phyloP scores from a whole-genome alignment of 1,139 yeast genomes.

The Sugiyamaella castrensis region DNA sequence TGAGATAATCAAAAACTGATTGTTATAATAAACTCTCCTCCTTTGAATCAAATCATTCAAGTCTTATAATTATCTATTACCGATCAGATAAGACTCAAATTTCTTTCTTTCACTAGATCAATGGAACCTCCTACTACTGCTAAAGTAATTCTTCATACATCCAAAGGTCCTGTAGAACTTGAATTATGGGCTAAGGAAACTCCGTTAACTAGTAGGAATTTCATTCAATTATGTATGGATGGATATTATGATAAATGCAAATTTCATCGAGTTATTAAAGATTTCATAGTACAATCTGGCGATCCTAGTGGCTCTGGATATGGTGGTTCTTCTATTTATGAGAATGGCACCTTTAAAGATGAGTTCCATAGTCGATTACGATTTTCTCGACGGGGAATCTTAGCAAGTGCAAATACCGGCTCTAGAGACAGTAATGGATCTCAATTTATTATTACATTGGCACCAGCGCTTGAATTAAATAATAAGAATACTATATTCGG shows the following conservation, averaged over 20 bases:
- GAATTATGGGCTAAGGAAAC: constrained; percentile 73
- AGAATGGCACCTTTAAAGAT: constrained; percentile 36
- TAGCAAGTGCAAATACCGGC: constrained; percentile 49
- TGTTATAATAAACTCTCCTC: too few species aligned
- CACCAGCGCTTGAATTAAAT: constrained; percentile 44
- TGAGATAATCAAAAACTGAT: too few species aligned
- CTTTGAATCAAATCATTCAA: too few species aligned
- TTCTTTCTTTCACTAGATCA: constrained; percentile 7
- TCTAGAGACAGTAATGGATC: constrained; percentile 40
- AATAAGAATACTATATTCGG: constrained; percentile 59
- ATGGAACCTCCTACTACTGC: constrained; percentile 63
- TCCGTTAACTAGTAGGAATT: constrained; percentile 50
- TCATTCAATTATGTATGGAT: constrained; percentile 50
- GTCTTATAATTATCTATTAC: too few species aligned
- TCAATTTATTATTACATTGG: constrained; percentile 55
- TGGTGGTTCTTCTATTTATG: constrained; percentile 34
- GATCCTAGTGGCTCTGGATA: constrained; percentile 39
- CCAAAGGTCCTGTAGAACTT: constrained; percentile 58
- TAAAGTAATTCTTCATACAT: constrained; percentile 52
- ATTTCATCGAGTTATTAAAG: constrained; percentile 44
- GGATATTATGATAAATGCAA: constrained; percentile 43
- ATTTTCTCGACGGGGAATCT: constrained; percentile 52
- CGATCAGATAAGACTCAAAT: too few species aligned
- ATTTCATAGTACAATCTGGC: constrained; percentile 44
- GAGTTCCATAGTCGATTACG: constrained; percentile 58